phyloP scores from a whole-genome alignment of 78 protist species.

The Dictyostelium purpureum region DNA sequence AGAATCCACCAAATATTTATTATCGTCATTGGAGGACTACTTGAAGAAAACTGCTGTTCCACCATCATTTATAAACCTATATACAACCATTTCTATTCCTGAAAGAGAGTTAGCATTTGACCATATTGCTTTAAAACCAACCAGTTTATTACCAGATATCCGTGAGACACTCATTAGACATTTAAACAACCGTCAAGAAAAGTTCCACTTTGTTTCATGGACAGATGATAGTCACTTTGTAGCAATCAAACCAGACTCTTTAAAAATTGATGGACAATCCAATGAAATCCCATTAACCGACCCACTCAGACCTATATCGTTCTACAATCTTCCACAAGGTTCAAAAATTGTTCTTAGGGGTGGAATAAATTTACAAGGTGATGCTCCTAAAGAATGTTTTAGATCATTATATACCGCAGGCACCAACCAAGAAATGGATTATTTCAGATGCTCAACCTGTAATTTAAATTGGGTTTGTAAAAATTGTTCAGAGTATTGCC shows the following conservation, averaged over 20 bases:
- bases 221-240: background rate
- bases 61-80: slow-evolving; percentile 28
- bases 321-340: slow-evolving; percentile 40
- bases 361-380: slow-evolving; percentile 35
- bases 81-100: background rate
- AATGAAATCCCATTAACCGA: slow-evolving; percentile 3
- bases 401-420: background rate
- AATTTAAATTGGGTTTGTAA: slow-evolving; percentile 60
- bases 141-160: slow-evolving; percentile 20
- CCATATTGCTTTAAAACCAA: slow-evolving; percentile 45
- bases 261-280: background rate
- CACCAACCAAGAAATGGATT: slow-evolving; percentile 28
- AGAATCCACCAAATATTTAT: slow-evolving; percentile 8
- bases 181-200: slow-evolving; percentile 29
- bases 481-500: slow-evolving; percentile 51
- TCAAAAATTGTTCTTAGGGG: slow-evolving; percentile 51
- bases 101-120: slow-evolving; percentile 32
- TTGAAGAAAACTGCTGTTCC: slow-evolving; percentile 31
- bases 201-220: slow-evolving; percentile 33
- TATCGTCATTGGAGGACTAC: slow-evolving; percentile 51
- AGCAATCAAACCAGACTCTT: background rate
- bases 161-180: background rate
- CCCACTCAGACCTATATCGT: slow-evolving; percentile 33
- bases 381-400: slow-evolving; percentile 61
- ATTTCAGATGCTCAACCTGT: slow-evolving; percentile 47